Conservation (phyloP, 306 rosid genomes). For the Malus orientalis region DNA sequence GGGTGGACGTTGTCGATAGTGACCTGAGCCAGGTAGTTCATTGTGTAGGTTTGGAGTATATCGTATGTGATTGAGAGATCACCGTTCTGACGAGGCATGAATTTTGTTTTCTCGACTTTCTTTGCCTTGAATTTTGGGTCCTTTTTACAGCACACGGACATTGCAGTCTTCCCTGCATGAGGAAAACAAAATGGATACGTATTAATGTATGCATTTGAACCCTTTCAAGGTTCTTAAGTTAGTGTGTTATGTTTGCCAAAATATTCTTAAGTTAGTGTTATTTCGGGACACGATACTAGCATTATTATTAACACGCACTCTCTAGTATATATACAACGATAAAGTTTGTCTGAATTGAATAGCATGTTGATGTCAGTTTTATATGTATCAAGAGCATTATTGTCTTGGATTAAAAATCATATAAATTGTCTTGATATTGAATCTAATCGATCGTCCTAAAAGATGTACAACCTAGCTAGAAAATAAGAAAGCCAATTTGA, state of each 20-base stretch:
- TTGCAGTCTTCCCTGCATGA: constrained; percentile 30
- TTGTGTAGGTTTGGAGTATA: constrained; percentile 42
- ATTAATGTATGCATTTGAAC: not conserved
- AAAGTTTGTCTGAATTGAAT: too few species aligned
- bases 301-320: too few species aligned
- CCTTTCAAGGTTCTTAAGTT: not conserved
- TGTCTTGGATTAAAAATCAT: not conserved
- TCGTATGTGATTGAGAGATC: constrained; percentile 68
- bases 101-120: constrained; percentile 29
- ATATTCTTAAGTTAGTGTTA: too few species aligned
- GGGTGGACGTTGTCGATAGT: constrained; percentile 69
- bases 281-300: too few species aligned
- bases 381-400: not conserved
- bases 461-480: not conserved
- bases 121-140: constrained; percentile 57
- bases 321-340: too few species aligned
- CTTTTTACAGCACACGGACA: constrained; percentile 66
- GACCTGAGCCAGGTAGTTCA: constrained; percentile 54
- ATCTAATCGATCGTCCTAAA: not conserved
- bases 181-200: not conserved
- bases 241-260: not conserved
- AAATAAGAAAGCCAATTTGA: not conserved
- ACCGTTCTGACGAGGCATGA: constrained; percentile 44
- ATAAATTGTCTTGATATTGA: not conserved
- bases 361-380: too few species aligned